Percentiles rank a stretch among this genome's conserved stretches.
These are phyloP conservation scores for Corynascus novoguineensis DNA, from an alignment of 495 filamentous ascomycete genomes.

Conservation along the genomic window DNA sequence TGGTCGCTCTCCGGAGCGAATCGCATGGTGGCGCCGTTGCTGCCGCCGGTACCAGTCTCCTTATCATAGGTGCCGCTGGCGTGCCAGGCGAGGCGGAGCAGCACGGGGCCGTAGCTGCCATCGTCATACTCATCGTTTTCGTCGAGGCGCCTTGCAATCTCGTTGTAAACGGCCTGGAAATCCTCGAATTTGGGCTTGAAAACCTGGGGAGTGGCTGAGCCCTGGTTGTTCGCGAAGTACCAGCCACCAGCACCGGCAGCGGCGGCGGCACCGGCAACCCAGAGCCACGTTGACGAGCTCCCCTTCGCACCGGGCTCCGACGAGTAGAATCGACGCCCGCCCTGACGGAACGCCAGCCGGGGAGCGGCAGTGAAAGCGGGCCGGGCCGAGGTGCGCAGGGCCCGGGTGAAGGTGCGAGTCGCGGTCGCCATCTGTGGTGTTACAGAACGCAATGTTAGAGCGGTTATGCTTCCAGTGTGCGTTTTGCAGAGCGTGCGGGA, in stretches of 20 bases:
- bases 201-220: slow-evolving; percentile 44
- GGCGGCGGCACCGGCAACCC: slow-evolving; percentile 48
- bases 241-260: slow-evolving; percentile 61
- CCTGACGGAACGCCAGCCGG: slow-evolving; percentile 57
- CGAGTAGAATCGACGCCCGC: slow-evolving; percentile 69
- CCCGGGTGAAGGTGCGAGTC: slow-evolving; percentile 51
- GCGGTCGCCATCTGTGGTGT: slow-evolving; percentile 42
- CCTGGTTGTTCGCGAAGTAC: slow-evolving; percentile 53
- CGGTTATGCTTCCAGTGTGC: background rate
- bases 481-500: slow-evolving; percentile 18
- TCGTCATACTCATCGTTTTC: slow-evolving; percentile 95
- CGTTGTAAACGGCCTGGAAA: slow-evolving; percentile 94
- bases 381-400: slow-evolving; percentile 51
- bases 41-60: slow-evolving; percentile 83
- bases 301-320: slow-evolving; percentile 58
- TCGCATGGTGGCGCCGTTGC: slow-evolving; percentile 96
- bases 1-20: slow-evolving; percentile 89
- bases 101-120: slow-evolving; percentile 88
- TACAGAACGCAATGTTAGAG: background rate
- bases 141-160: slow-evolving; percentile 70
- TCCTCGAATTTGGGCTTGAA: slow-evolving; percentile 77
- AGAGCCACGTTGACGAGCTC: slow-evolving; percentile 39
- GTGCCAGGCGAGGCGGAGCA: slow-evolving; percentile 84
- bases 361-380: slow-evolving; percentile 44
- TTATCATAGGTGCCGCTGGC: slow-evolving; percentile 84